These are phyloP conservation scores for Poteriospumella lacustris DNA, from an alignment of 108 stramenopile genomes.

Conservation along the genomic window DNA sequence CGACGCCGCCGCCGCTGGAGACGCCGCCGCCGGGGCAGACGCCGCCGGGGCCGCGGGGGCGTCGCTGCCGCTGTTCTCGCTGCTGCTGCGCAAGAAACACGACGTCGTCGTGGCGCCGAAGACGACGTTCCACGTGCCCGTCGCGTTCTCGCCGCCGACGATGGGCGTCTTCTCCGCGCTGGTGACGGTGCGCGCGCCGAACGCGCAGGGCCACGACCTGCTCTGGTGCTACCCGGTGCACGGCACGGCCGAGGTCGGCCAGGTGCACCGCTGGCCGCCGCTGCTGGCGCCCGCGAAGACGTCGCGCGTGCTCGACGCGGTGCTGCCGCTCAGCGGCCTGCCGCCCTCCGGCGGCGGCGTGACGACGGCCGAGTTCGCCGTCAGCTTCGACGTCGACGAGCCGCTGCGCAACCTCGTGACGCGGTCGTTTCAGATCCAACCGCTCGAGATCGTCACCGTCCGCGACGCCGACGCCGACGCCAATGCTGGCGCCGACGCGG, in stretches of 20 bases:
- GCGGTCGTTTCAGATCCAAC: slow-evolving; percentile 28
- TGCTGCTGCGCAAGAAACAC: slow-evolving; percentile 34
- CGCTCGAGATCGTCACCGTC: neutral
- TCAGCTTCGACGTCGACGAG: slow-evolving; percentile 33
- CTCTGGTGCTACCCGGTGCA: slow-evolving; percentile 50
- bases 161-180: slow-evolving; percentile 45
- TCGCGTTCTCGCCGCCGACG: slow-evolving; percentile 44
- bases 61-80: slow-evolving; percentile 34
- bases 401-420: slow-evolving; percentile 31
- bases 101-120: slow-evolving; percentile 43
- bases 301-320: slow-evolving; percentile 28
- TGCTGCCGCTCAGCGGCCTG: slow-evolving; percentile 38
- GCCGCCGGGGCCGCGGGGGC: neutral
- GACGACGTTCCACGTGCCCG: slow-evolving; percentile 42
- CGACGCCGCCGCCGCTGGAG: neutral
- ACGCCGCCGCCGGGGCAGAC: slow-evolving; percentile 16
- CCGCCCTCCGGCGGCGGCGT: slow-evolving; percentile 31
- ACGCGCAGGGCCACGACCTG: slow-evolving; percentile 26
- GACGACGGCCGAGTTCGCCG: slow-evolving; percentile 38
- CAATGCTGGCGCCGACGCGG: neutral
- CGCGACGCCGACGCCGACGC: too few species aligned
- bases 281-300: slow-evolving; percentile 44
- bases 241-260: slow-evolving; percentile 51
- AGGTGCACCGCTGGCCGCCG: neutral
- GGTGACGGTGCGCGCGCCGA: slow-evolving; percentile 37